phyloP scores from a whole-genome alignment of 208 protist genomes.

The Leishmania tarentolae region DNA sequence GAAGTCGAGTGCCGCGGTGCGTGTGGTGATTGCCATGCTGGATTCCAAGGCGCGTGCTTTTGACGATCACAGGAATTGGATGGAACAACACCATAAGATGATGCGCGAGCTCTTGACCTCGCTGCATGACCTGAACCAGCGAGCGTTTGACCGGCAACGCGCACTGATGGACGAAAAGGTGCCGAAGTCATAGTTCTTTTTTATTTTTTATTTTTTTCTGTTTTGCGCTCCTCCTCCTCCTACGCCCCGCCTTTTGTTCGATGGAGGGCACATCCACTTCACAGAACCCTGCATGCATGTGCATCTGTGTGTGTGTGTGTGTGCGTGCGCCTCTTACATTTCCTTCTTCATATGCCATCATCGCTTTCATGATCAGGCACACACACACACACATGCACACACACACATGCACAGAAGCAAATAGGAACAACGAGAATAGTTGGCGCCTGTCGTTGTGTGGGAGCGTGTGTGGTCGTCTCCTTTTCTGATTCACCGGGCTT shows the following conservation, averaged over 20 bases:
- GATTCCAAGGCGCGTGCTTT: constrained; percentile 54
- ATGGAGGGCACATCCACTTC: background rate
- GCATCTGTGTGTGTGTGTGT: constrained; percentile 1
- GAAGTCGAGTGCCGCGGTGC: constrained; percentile 64
- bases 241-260: background rate
- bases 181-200: background rate
- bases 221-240: background rate
- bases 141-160: constrained; percentile 62
- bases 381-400: constrained; percentile 16
- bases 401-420: background rate
- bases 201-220: no score
- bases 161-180: constrained; percentile 57
- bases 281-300: background rate
- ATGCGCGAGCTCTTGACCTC: constrained; percentile 63
- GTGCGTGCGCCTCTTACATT: no score
- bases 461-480: background rate
- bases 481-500: constrained; percentile 18
- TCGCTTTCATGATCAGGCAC: no score
- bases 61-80: constrained; percentile 67
- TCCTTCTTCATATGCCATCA: no score
- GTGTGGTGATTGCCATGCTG: constrained; percentile 56
- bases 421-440: background rate
- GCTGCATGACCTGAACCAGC: constrained; percentile 56
- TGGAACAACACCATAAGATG: constrained; percentile 68
- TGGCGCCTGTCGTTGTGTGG: background rate